phyloP scores from a whole-genome alignment of 1,284 basidiomycete genomes.

The Rhodotorula sp. region DNA sequence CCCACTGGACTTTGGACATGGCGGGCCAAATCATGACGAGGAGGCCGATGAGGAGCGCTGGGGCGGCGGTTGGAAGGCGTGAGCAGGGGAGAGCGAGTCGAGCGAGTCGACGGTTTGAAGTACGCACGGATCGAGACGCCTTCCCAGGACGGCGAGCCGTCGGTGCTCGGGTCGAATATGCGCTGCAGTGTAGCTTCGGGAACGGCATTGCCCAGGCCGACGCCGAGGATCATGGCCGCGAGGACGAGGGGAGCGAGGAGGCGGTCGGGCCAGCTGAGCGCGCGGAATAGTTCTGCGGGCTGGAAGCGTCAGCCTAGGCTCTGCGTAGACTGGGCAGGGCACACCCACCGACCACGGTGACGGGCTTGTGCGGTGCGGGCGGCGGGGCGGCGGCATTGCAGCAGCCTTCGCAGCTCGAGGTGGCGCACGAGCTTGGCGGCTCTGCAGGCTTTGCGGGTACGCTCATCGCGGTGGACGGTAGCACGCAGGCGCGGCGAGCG shows the following conservation, averaged over 20 bases:
- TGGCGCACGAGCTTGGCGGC: too few relatives aligned
- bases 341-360: too few relatives aligned
- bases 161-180: not conserved
- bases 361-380: too few relatives aligned
- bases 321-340: too few relatives aligned
- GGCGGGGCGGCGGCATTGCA: too few relatives aligned
- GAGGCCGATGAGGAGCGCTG: slow-evolving; percentile 61
- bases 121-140: slow-evolving; percentile 21
- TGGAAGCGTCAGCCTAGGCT: too few relatives aligned
- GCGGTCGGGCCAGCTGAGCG: slow-evolving; percentile 62
- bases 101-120: slow-evolving; percentile 48
- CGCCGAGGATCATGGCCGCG: slow-evolving; percentile 74
- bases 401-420: too few relatives aligned
- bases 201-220: slow-evolving; percentile 63
- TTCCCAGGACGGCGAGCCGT: slow-evolving; percentile 1
- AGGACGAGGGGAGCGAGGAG: slow-evolving; percentile 72
- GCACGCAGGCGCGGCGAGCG: too few relatives aligned
- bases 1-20: slow-evolving; percentile 76
- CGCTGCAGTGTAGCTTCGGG: slow-evolving; percentile 21
- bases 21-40: slow-evolving; percentile 92
- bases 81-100: slow-evolving; percentile 43
- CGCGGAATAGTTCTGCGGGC: slow-evolving; percentile 40
- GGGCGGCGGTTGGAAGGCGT: not conserved
- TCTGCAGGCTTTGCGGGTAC: too few relatives aligned
- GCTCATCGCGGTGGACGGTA: too few relatives aligned